Conservation (phyloP, 805 yeast genomes). For the Kazachstania kunashirensis region DNA sequence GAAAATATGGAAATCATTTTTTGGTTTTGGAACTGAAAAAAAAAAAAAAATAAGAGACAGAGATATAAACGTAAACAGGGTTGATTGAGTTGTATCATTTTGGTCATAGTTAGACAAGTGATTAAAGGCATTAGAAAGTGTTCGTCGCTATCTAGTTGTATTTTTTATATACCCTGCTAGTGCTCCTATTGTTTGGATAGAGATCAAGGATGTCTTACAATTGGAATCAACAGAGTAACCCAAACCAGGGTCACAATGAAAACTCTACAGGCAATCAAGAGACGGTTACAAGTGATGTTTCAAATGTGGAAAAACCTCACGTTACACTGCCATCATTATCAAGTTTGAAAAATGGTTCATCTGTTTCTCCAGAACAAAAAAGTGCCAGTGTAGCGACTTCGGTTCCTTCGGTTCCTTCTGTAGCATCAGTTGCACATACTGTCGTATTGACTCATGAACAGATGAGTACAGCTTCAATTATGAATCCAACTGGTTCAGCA, state of each 20-base stretch:
- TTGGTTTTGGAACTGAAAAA: no score
- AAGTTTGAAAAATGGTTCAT: slow-evolving; percentile 4
- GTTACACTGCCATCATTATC: slow-evolving; percentile 9
- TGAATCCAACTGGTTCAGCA: slow-evolving; percentile 24
- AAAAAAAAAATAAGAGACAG: no score
- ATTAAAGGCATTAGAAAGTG: no score
- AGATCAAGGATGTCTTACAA: not conserved
- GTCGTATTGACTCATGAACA: slow-evolving; percentile 12
- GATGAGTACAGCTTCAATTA: slow-evolving; percentile 13
- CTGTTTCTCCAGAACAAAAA: slow-evolving; percentile 2
- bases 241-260: not conserved
- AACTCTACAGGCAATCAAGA: slow-evolving; percentile 5
- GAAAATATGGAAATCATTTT: no score
- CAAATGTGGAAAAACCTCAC: slow-evolving; percentile 1
- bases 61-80: no score
- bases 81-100: no score
- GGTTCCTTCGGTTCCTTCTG: not conserved
- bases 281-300: not conserved
- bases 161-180: no score
- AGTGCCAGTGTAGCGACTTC: not conserved
- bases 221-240: not conserved
- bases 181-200: not conserved
- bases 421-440: not conserved
- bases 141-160: no score
- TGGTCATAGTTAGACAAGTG: no score